Conservation (phyloP, 495 filamentous ascomycete genomes). For the Filosporella fistucella region DNA sequence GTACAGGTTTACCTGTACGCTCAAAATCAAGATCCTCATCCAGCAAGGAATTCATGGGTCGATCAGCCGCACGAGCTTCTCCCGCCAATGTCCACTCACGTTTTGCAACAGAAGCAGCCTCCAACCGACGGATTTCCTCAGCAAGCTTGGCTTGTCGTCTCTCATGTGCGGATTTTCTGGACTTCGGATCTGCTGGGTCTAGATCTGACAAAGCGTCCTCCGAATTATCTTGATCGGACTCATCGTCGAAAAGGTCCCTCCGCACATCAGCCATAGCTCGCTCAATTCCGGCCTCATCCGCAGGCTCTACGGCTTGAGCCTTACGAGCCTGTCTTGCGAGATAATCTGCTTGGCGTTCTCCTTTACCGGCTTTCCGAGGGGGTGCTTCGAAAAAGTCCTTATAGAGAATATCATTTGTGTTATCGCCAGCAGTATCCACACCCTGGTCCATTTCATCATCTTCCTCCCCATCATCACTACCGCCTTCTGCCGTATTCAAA, state of each 20-base stretch:
- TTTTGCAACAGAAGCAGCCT: constrained; percentile 85
- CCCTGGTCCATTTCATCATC: constrained; percentile 48
- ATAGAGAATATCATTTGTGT: constrained; percentile 84
- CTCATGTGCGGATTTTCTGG: constrained; percentile 72
- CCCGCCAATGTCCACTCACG: constrained; percentile 87
- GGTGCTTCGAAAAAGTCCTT: constrained; percentile 89
- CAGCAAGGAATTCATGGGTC: constrained; percentile 86
- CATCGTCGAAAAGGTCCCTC: constrained; percentile 88
- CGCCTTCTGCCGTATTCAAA: constrained; percentile 50
- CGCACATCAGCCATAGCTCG: constrained; percentile 87
- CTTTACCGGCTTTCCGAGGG: constrained; percentile 59
- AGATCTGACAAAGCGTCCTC: constrained; percentile 51
- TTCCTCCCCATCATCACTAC: constrained; percentile 47
- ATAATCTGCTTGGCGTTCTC: constrained; percentile 27
- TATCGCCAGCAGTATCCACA: constrained; percentile 41
- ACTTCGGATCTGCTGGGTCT: constrained; percentile 49
- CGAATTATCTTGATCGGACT: constrained; percentile 51
- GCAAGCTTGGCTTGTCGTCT: constrained; percentile 78
- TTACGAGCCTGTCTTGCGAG: constrained; percentile 28
- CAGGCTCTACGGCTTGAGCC: constrained; percentile 27
- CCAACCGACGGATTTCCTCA: constrained; percentile 85
- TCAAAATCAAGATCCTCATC: constrained; percentile 97
- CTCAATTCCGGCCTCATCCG: constrained; percentile 57
- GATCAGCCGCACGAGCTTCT: constrained; percentile 76
- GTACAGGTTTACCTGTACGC: constrained; percentile 89